Evolutionary conservation across 192 early-diverging fungal species (phyloP).

Genomic region (Entophlyctis luteolus): DNA sequence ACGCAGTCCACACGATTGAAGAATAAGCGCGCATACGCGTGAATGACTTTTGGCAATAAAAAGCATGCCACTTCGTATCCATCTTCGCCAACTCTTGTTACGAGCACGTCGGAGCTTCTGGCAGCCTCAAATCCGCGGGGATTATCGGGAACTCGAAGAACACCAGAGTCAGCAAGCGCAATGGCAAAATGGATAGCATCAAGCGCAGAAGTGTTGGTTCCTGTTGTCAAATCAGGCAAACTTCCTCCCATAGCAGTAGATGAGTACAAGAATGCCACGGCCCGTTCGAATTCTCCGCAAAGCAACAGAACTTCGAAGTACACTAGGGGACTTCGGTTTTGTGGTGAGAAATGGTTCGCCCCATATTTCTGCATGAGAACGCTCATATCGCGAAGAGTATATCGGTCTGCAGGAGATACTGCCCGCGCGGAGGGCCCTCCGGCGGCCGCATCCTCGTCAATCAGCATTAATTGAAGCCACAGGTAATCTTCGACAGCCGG

Average conservation of each 20-base stretch:
- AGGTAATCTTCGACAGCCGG: constrained; percentile 87
- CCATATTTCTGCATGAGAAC: constrained; percentile 63
- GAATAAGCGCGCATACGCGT: constrained; percentile 40
- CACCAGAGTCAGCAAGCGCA: constrained; percentile 71
- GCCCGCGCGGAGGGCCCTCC: no score
- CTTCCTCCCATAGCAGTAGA: constrained; percentile 24
- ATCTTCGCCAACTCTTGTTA: background rate
- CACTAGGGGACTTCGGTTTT: constrained; percentile 51
- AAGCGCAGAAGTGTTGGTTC: constrained; percentile 41
- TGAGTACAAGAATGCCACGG: constrained; percentile 67
- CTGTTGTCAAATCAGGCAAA: background rate
- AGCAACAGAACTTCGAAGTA: constrained; percentile 82
- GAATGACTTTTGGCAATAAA: constrained; percentile 53
- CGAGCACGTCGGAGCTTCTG: constrained; percentile 1
- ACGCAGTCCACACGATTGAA: constrained; percentile 43
- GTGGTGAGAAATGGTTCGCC: constrained; percentile 57
- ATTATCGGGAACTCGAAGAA: constrained; percentile 65
- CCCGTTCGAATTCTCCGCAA: constrained; percentile 88
- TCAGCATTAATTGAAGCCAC: constrained; percentile 81
- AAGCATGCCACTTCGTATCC: constrained; percentile 31
- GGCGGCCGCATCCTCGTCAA: constrained; percentile 52
- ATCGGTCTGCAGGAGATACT: constrained; percentile 46
- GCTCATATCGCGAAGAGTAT: constrained; percentile 62
- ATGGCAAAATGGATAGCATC: constrained; percentile 93
- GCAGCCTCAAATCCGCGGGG: constrained; percentile 42